Percentiles rank a stretch among this genome's conserved stretches.
phyloP scores from a whole-genome alignment of 805 yeast genomes.

The Starmerella potacharoeniae region DNA sequence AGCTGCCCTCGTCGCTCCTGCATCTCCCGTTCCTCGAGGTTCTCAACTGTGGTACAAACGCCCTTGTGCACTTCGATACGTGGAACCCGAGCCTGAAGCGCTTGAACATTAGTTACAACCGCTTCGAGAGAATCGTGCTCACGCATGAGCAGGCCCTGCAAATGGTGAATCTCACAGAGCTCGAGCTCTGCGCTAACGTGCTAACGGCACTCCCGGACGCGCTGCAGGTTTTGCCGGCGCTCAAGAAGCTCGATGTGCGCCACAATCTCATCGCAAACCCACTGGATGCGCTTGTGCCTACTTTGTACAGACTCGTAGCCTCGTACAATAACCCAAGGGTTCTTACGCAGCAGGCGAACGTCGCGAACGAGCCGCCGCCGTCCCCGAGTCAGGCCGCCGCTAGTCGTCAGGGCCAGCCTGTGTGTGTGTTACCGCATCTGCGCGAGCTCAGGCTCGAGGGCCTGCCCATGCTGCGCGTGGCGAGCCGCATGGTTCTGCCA shows the following conservation, averaged over 20 bases:
- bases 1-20: constrained; percentile 35
- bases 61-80: constrained; percentile 42
- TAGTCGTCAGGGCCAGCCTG: background rate
- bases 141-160: constrained; percentile 38
- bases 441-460: constrained; percentile 7
- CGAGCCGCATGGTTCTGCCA: constrained; percentile 2
- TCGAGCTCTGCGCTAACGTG: constrained; percentile 76
- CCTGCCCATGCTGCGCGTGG: constrained; percentile 4
- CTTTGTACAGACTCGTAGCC: constrained; percentile 20
- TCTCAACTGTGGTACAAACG: constrained; percentile 23
- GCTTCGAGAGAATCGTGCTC: constrained; percentile 30
- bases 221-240: constrained; percentile 45
- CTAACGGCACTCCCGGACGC: constrained; percentile 50
- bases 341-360: background rate
- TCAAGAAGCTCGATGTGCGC: constrained; percentile 65
- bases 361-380: background rate
- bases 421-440: background rate
- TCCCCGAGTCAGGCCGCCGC: background rate
- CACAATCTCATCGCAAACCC: constrained; percentile 38
- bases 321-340: constrained; percentile 22
- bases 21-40: constrained; percentile 11
- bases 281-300: constrained; percentile 27
- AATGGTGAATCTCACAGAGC: constrained; percentile 48
- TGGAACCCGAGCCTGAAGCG: constrained; percentile 40
- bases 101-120: constrained; percentile 72